phyloP scores from a whole-genome alignment of 2,329 filamentous ascomycete genomes.

The Tolypocladium amazonense region DNA sequence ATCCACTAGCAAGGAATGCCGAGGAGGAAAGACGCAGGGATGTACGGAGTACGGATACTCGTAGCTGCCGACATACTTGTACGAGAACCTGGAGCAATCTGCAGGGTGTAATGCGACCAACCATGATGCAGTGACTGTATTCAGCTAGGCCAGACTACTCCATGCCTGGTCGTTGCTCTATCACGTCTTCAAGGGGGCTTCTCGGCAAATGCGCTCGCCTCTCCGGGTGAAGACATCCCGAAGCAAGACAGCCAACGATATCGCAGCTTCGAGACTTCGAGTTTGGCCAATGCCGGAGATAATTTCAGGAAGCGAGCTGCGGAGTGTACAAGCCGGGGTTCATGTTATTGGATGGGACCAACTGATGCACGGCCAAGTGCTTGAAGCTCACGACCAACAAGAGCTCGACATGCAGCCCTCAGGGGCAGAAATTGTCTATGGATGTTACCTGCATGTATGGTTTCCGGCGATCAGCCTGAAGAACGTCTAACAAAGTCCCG shows the following conservation, averaged over 20 bases:
- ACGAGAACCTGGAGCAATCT: not conserved
- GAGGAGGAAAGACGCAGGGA: not conserved
- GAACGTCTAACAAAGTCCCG: no score
- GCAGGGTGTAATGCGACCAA: not conserved
- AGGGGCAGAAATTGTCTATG: not conserved
- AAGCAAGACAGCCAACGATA: not conserved
- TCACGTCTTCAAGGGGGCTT: no score
- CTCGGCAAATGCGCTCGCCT: not conserved
- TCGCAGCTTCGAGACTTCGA: not conserved
- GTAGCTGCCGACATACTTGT: no score
- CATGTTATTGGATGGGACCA: no score
- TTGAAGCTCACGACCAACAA: not conserved
- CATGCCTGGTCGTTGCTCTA: not conserved
- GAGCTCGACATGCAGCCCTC: not conserved
- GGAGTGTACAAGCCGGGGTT: no score
- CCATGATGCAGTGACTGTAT: not conserved
- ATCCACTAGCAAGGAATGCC: not conserved
- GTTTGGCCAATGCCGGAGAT: not conserved
- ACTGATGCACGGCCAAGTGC: no score
- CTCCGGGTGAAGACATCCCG: not conserved
- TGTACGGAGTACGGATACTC: no score
- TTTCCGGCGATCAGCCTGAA: no score
- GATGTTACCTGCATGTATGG: no score
- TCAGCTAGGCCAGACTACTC: not conserved
- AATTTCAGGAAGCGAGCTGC: not conserved